Base-by-base conservation (phyloP, 208 protist species). In the Trypanosoma scelopori region DNA sequence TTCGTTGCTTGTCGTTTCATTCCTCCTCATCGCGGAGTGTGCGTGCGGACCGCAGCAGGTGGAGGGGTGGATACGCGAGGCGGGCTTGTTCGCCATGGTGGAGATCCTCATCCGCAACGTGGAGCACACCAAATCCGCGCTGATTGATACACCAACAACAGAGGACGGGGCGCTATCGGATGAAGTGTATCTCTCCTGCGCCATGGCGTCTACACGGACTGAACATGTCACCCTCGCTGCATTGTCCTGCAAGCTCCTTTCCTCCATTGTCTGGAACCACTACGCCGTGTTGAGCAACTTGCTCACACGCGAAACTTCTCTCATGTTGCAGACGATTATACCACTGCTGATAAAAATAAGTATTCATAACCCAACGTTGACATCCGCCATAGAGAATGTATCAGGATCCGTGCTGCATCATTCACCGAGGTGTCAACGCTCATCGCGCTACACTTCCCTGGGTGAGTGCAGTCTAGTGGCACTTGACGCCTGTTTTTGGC, bases 361-460 rank as follows among this genome's bases (percentile, higher is more conserved):
- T n/a, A 60, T 90, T 5, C 42, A 80, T 51, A 94, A 94, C 66
- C 88, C 88, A 12, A 90, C 87, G 46, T 63, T 94, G 15, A 65
- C 81, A 15, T 73, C 65, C n/a, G 67, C 73, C 15, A 39, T 63
- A 22, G 82, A 81, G 47, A 69, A 72, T 49, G 61, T 70, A 12
- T 74, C 81, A 0, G 69, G 73, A 9, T 94, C 88, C 30, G 68
- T 79, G 27, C 59, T 92, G 28, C 77, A 92, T 60, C 57, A 87
- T 69, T 65, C 72, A 30, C 79, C 83, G 0, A 55, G 43, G 13
- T 79, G 78, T 65, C 65, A 77, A 23, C 81, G 78, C 47, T 65
- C 78, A 42, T 73, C 78, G 22, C 84, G 89, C 47, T 86, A 85
- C 71, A 92, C 82, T 1, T 82, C 81, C 0, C 65, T 94, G n/a